These are phyloP conservation scores for Trichoderma simmonsii DNA, from an alignment of 2,329 filamentous ascomycete species.

Conservation along the genomic window DNA sequence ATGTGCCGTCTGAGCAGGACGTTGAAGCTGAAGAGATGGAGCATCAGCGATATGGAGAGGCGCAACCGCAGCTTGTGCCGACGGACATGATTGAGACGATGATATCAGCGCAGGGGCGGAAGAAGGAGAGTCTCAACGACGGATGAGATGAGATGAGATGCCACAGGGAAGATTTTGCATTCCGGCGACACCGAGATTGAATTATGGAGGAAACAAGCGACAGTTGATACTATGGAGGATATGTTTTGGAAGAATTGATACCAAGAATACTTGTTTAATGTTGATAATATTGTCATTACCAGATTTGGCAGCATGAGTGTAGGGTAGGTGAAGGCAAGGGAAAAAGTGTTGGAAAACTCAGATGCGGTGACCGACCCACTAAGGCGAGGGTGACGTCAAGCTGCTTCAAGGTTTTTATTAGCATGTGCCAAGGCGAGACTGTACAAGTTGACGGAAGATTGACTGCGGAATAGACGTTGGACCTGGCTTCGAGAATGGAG, in stretches of 20 bases:
- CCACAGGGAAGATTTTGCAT: not conserved
- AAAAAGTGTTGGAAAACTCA: not conserved
- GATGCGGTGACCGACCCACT: not conserved
- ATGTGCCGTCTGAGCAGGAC: not conserved
- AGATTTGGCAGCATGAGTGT: not conserved
- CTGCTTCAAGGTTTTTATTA: not conserved
- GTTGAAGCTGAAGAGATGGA: slow-evolving; percentile 1
- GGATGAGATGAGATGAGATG: not conserved
- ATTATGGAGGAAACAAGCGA: not conserved
- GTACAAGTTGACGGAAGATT: not conserved
- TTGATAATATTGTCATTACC: not conserved
- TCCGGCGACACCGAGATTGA: not conserved
- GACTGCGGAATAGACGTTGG: not conserved
- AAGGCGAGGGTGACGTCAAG: slow-evolving; percentile 18
- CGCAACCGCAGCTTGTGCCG: slow-evolving; percentile 23
- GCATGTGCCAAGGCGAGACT: not conserved
- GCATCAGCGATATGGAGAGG: slow-evolving; percentile 21
- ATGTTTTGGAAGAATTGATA: not conserved
- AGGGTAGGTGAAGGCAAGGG: not conserved
- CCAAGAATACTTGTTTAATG: not conserved
- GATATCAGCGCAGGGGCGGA: not conserved
- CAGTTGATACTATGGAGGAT: not conserved
- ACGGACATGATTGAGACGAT: slow-evolving; percentile 20
- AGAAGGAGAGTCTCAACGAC: not conserved
- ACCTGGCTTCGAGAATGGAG: too few relatives aligned